Conservation (phyloP, 768 basidiomycete species). For the Sistotremastrum niveocremeum region DNA sequence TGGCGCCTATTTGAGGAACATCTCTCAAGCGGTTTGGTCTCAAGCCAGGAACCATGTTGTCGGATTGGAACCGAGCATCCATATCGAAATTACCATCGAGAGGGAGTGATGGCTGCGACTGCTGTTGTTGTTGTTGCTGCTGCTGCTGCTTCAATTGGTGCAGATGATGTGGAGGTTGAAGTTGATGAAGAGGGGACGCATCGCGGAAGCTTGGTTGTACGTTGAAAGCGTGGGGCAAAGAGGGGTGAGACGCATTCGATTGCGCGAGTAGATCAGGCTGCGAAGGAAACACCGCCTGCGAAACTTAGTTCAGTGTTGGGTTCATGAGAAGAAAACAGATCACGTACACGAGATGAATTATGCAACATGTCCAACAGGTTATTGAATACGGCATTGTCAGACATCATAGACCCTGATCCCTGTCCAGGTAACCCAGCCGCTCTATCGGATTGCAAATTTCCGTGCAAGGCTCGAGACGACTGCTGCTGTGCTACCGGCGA, state of each 20-base stretch:
- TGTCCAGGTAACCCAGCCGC: background rate
- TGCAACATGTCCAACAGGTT: too few species aligned
- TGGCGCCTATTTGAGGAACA: slow-evolving; percentile 31
- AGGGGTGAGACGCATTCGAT: too few species aligned
- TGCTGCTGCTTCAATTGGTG: slow-evolving; percentile 26
- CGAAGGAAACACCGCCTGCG: too few species aligned
- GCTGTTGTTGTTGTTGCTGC: slow-evolving; percentile 18
- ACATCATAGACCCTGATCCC: too few species aligned
- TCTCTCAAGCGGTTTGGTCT: slow-evolving; percentile 40
- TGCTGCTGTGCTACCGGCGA: too few species aligned
- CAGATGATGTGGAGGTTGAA: slow-evolving; percentile 29
- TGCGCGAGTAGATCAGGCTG: too few species aligned
- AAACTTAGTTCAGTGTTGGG: too few species aligned
- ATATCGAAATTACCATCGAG: slow-evolving; percentile 59
- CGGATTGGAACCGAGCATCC: slow-evolving; percentile 71
- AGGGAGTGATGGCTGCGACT: slow-evolving; percentile 21
- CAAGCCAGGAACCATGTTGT: slow-evolving; percentile 77
- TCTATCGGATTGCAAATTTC: slow-evolving; percentile 2
- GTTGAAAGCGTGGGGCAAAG: too few species aligned
- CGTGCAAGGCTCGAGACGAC: background rate
- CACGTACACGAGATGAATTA: too few species aligned
- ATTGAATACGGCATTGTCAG: too few species aligned
- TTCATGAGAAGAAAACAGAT: too few species aligned
- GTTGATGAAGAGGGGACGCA: slow-evolving; percentile 25
- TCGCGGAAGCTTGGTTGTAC: slow-evolving; percentile 23